These are phyloP conservation scores for Candida maris DNA, from an alignment of 805 yeast species.

Conservation along the genomic window DNA sequence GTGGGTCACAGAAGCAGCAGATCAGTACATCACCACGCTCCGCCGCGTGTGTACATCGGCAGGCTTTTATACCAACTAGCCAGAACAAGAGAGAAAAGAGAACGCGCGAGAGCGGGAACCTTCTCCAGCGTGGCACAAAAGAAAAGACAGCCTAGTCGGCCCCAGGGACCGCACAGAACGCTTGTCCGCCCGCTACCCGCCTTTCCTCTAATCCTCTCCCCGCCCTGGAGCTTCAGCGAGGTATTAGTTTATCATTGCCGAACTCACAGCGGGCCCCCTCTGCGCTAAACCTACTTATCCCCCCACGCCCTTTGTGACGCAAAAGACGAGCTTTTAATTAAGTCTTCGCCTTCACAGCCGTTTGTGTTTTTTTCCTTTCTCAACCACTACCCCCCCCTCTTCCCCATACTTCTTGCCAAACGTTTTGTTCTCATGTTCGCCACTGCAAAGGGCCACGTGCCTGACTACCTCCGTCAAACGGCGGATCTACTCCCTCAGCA, in stretches of 20 bases:
- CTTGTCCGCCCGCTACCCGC: too few species aligned
- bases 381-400: background rate
- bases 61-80: too few species aligned
- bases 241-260: slow-evolving; percentile 23
- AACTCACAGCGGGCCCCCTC: background rate
- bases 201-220: too few species aligned
- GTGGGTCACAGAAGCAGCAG: too few species aligned
- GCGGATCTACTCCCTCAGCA: slow-evolving; percentile 13
- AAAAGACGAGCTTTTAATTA: slow-evolving; percentile 39
- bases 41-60: too few species aligned
- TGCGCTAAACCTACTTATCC: background rate
- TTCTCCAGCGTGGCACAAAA: too few species aligned
- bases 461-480: slow-evolving; percentile 10
- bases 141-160: too few species aligned
- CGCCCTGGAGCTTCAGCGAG: slow-evolving; percentile 12
- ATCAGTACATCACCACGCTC: too few species aligned
- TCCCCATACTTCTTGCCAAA: too few species aligned
- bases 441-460: slow-evolving; percentile 11
- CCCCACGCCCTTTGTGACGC: slow-evolving; percentile 2
- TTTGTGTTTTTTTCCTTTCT: background rate
- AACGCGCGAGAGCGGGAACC: too few species aligned
- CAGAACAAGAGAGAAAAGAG: too few species aligned
- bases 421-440: slow-evolving; percentile 12
- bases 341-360: slow-evolving; percentile 42
- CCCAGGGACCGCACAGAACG: too few species aligned